Evolutionary conservation across 345 rosid genomes (phyloP).

Genomic region (Ceriops decandra): DNA sequence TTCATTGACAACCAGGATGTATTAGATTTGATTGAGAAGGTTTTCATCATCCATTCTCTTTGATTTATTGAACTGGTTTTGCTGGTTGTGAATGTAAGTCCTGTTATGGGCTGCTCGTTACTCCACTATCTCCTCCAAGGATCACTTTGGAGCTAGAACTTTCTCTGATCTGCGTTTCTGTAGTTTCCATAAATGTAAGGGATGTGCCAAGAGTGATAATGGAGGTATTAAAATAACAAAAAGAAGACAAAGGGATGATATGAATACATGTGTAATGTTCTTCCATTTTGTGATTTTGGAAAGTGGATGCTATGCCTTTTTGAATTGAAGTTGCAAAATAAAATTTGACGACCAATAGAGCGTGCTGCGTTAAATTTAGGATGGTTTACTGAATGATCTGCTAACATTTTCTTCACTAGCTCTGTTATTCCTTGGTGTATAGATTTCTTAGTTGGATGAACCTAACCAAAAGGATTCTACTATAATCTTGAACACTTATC

Average conservation of each 20-base stretch:
- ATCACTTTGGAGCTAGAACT: not conserved
- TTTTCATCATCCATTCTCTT: conserved; percentile 25
- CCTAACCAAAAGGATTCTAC: not conserved
- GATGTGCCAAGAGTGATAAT: not conserved
- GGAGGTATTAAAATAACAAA: not conserved
- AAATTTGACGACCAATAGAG: not conserved
- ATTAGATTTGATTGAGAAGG: conserved; percentile 97
- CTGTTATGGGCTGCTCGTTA: not conserved
- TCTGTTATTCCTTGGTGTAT: not conserved
- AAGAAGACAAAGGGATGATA: not conserved
- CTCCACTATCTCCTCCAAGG: not conserved
- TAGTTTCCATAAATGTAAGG: not conserved
- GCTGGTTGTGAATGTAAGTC: not conserved
- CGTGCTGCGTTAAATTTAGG: not conserved
- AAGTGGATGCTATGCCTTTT: not conserved
- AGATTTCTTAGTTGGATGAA: not conserved
- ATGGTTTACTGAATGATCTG: not conserved
- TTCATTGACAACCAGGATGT: conserved; percentile 99
- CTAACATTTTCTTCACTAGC: not conserved
- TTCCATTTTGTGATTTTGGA: not conserved
- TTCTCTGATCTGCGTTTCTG: not conserved
- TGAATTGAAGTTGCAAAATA: not conserved
- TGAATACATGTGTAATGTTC: not conserved
- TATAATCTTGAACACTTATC: not conserved
- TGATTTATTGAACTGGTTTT: not conserved